These are phyloP conservation scores for Geotrichum klebahnii DNA, from an alignment of 1,139 yeast species.

Conservation along the genomic window DNA sequence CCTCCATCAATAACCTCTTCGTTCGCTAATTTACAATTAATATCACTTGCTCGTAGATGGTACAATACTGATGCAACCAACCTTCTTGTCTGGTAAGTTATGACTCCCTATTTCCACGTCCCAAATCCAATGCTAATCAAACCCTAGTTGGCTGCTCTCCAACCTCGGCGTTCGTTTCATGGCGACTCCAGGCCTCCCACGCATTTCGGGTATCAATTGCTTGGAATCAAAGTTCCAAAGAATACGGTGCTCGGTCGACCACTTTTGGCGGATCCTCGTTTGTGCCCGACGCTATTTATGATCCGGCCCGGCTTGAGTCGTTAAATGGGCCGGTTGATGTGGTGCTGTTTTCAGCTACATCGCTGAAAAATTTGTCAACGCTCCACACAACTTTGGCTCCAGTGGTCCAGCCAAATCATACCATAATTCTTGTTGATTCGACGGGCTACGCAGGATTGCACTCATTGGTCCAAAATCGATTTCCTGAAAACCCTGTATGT, in stretches of 20 bases:
- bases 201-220: constrained; percentile 27
- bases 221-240: constrained; percentile 23
- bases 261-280: constrained; percentile 29
- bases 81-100: neutral
- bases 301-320: constrained; percentile 11
- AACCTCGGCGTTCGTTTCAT: constrained; percentile 28
- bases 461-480: constrained; percentile 29
- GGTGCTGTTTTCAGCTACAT: constrained; percentile 32
- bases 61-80: no score
- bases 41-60: no score
- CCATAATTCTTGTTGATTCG: constrained; percentile 35
- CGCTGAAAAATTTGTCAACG: constrained; percentile 28
- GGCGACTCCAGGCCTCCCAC: constrained; percentile 28
- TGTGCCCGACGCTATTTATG: constrained; percentile 15
- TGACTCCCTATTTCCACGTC: neutral
- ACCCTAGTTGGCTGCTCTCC: constrained; percentile 33
- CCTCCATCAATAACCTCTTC: no score
- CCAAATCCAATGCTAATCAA: no score
- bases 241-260: constrained; percentile 25
- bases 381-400: constrained; percentile 10
- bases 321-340: constrained; percentile 27
- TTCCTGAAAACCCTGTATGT: constrained; percentile 29
- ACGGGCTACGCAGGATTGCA: constrained; percentile 35
- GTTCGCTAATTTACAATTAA: no score
- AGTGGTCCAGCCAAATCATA: constrained; percentile 29